phyloP scores from a whole-genome alignment of 345 rosid species.

The Heritiera littoralis region DNA sequence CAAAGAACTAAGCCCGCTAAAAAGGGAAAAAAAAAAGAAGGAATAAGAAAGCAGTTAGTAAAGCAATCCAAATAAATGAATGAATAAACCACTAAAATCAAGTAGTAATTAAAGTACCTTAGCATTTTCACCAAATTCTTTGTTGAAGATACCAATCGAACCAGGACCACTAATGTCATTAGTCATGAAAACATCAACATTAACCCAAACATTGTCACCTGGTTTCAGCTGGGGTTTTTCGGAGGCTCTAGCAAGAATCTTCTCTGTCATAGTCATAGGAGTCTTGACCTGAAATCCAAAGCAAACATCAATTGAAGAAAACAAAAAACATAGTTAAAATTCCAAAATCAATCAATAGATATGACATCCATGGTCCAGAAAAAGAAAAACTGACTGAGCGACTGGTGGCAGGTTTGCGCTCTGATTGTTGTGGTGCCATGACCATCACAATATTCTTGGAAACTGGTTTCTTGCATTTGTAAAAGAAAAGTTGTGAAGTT shows the following conservation, averaged over 20 bases:
- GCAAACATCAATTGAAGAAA: not conserved
- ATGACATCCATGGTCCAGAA: slow-evolving; percentile 11
- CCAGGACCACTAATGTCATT: slow-evolving; percentile 97
- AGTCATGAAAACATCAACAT: slow-evolving; percentile 89
- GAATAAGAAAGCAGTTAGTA: not conserved
- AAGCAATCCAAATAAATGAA: not conserved
- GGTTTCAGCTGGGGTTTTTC: slow-evolving; percentile 67
- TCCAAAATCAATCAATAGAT: not conserved
- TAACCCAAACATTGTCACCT: slow-evolving; percentile 93
- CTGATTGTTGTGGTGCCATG: slow-evolving; percentile 71
- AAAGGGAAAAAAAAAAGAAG: too few species aligned
- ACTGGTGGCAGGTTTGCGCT: slow-evolving; percentile 68
- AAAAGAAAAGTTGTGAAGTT: slow-evolving; percentile 42
- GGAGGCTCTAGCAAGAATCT: slow-evolving; percentile 78
- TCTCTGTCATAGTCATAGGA: slow-evolving; percentile 93
- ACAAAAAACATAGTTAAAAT: not conserved
- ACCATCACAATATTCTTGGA: slow-evolving; percentile 65
- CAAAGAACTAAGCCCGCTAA: too few species aligned
- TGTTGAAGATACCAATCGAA: slow-evolving; percentile 82
- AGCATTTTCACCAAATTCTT: slow-evolving; percentile 81
- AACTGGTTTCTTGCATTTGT: slow-evolving; percentile 51
- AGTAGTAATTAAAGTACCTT: slow-evolving; percentile 45
- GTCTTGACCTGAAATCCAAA: slow-evolving; percentile 62
- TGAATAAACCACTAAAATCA: not conserved
- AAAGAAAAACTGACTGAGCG: slow-evolving; percentile 56